phyloP scores from a whole-genome alignment of 768 basidiomycete genomes.

The Termitomyces sp. region DNA sequence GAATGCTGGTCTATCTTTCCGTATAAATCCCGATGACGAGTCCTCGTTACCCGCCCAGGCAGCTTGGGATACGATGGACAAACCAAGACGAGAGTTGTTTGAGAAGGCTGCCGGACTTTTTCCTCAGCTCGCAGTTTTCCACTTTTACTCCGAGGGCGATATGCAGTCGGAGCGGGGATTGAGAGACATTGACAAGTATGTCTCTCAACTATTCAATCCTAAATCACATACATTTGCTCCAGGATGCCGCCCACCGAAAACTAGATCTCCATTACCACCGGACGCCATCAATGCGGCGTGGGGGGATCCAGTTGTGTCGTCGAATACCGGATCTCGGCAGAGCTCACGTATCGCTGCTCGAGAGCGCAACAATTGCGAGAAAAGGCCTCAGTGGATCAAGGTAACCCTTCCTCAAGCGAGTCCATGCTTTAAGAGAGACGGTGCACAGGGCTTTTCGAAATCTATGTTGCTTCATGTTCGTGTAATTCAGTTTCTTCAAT shows the following conservation, averaged over 20 bases:
- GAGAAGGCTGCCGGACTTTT: neutral
- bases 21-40: neutral
- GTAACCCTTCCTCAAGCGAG: neutral
- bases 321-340: neutral
- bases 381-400: neutral
- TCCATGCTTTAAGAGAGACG: neutral
- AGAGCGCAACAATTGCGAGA: neutral
- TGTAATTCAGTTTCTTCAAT: neutral
- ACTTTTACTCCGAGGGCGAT: conserved; percentile 6
- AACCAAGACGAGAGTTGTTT: neutral
- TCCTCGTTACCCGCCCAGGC: neutral
- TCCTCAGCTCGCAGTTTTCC: conserved; percentile 9
- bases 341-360: conserved; percentile 2
- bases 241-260: neutral
- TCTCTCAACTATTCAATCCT: neutral
- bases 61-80: conserved; percentile 9
- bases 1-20: neutral
- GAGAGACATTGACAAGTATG: neutral
- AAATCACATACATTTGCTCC: neutral
- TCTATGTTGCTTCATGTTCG: conserved; percentile 6
- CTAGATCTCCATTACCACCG: neutral
- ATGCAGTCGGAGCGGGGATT: neutral
- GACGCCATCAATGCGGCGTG: neutral
- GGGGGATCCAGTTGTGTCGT: neutral
- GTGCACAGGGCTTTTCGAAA: neutral